Base-by-base conservation (phyloP, 164 flowering plant species). In the Aristolochia fimbriata region DNA sequence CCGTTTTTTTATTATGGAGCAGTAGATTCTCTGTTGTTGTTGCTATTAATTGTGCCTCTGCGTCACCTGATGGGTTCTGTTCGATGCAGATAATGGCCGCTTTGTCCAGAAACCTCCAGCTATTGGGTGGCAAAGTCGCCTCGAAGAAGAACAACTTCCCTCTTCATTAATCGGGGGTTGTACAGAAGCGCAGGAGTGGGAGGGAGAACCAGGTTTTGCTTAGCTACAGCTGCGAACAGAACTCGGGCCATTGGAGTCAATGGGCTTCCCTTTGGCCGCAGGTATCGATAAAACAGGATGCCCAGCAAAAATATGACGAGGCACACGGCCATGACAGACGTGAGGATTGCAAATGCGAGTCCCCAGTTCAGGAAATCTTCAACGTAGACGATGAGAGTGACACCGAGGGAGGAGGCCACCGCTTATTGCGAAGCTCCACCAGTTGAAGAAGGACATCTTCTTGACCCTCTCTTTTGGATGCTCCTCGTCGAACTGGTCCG, bases 401-500 rank as follows among this genome's bases (percentile, higher is more conserved):
- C 98, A 16, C 87, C 92, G 15, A 87, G n/a, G 65, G 17, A 87
- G 31, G 4, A 90, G 68, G 2, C 97, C 98, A 43, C 68, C 24
- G 16, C 91, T 84, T 2, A 93, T 86, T 16, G 76, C 83, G 24
- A 61, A 76, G 60, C 71, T 83, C 97, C n/a, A n/a, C n/a, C n/a
- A n/a, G n/a, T n/a, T n/a, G n/a, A n/a, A n/a, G n/a, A n/a, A n/a
- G n/a, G n/a, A 90, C 87, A 86, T 80, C 68, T 86, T 90, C 61
- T 87, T 67, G 76, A 54, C 83, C 61, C 96, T 71, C 67, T 89
- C 98, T 47, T 60, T 68, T 0, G 77, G 8, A 62, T 90, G 84
- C 51, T 85, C 80, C 19, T 87, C 93, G 49, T 92, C 93, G 51
- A 89, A 89, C 47, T 92, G 98, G 67, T 93, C 98, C 0, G 96